Base-by-base conservation (phyloP, 106 monocot species). In the Allium sativum region DNA sequence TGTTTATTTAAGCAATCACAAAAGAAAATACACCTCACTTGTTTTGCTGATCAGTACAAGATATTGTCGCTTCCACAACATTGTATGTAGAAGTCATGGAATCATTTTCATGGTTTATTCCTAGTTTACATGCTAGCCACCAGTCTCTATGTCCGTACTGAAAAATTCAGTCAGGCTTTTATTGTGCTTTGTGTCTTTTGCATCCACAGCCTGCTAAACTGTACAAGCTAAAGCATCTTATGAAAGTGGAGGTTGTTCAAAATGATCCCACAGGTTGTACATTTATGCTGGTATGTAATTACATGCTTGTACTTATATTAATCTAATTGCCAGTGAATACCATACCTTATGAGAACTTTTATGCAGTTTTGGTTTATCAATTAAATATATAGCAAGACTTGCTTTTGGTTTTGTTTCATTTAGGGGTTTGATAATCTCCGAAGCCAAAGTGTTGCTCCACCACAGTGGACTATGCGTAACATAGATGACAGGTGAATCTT, bases 401-500 rank as follows among this genome's bases (percentile, higher is more conserved):
- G 10, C n/a, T 5, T 70, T 62, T 54, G 12, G n/a, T 45, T 7
- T 31, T 10, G 22, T 42, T 45, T 65, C 52, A 18, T 71, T 45
- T 22, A 98, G 96, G 96, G 91, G n/a, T 98, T 98, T 84, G 96
- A 91, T 73, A 98, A 98, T 76, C 91, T 98, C 52, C 76, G 96
- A 59, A 91, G 74, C 62, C 96, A 98, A 62, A 88, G 84, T 78
- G 91, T 98, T 67, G 72, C 91, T 50, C 96, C 91, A 51, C 82
- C 96, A 48, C 96, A 91, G 16, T 98, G 96, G 96, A 98, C 91
- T 9, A 82, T 91, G 88, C 77, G 84, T 44, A 98, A 98, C 69
- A 82, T 82, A 53, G 91, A 91, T 87, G 96, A 91, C 80, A 87
- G 96, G 96, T 91, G 48, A 40, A n/a, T 12, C 4, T 16, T 40